Evolutionary conservation across 331 rosid species (phyloP), one percentile per base, ranked within the genome.

Genomic region (Quercus phellos): DNA sequence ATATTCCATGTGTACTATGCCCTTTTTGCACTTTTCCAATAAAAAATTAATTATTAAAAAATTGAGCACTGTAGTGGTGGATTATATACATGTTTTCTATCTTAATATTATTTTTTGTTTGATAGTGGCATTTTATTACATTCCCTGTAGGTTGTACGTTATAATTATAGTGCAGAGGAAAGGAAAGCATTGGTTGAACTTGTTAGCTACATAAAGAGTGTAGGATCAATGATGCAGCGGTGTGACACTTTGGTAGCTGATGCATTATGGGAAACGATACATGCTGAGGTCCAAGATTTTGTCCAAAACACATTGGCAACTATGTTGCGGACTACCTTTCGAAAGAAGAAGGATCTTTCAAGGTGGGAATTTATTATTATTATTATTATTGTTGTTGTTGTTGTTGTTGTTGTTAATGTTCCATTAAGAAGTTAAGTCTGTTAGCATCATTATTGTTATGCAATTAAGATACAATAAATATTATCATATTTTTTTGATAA

Each of bases 201-300:
- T 79, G 96, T 90, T 83, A 86, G 99, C 90, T 89, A 87, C 89
- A 90, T 94, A 84, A 94, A 94, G 93, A 94, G 97, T 82, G 83
- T 92, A 74, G 99, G 98, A 78, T 92, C 99, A 56, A 87, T 94
- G 96, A 88, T 94, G 99, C 99, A 94, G 78, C 88, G 88, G 61
- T 89, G 91, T 66, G 98, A 94, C 77, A 94, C 98, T 30, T 83
- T 91, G 83, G 97, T 94, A 72, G 97, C 99, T 38, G 99, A 94
- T 85, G 97, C 99, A 84, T 88, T 94, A 84, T 94, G 99, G 97
- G 99, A 94, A 88, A 92, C 99, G 73, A 87, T 94, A 83, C 99
- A 94, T 84, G 90, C 99, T 2, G 99, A 94, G 88, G 99, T 94
- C 77, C 99, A 94, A 80, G 99, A 94, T 88, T 94, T 94, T 89